Evolutionary conservation across 495 filamentous ascomycete species (phyloP).

Genomic region (Tuber calosporum): DNA sequence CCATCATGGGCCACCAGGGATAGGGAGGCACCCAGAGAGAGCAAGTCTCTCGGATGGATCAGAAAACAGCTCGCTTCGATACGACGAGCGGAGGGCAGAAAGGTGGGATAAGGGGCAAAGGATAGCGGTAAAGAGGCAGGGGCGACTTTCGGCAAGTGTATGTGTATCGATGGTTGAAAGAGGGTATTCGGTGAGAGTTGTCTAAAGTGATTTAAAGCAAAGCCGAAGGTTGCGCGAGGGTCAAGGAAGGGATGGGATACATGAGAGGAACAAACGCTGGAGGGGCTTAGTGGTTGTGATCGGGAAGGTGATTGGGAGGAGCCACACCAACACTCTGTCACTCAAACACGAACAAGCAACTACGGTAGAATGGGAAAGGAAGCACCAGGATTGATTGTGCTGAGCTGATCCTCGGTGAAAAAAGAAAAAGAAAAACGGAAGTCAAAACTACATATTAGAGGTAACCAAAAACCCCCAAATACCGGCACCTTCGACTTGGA

Average conservation of each 20-base stretch:
- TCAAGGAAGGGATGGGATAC: background rate
- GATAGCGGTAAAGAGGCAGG: background rate
- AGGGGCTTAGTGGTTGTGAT: background rate
- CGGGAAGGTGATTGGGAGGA: background rate
- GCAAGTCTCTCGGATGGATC: background rate
- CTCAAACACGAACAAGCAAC: background rate
- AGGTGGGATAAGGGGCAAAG: background rate
- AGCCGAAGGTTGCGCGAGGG: background rate
- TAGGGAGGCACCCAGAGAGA: background rate
- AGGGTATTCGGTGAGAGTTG: background rate
- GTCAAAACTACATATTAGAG: background rate
- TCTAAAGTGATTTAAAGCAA: background rate
- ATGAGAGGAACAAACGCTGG: background rate
- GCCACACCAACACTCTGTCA: background rate
- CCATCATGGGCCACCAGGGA: constrained; percentile 13
- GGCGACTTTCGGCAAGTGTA: background rate
- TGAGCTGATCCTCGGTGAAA: no score
- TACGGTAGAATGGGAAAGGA: background rate
- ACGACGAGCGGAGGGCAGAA: background rate
- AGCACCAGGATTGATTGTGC: background rate
- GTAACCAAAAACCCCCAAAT: background rate
- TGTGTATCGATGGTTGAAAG: background rate
- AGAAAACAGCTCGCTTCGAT: background rate
- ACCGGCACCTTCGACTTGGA: background rate
- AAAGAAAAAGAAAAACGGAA: background rate